A percentile compares a stretch with the other conserved stretches of the same genome.
Conservation (phyloP, 176 grass and related monocot genomes). For the Urochloa ruziziensis region DNA sequence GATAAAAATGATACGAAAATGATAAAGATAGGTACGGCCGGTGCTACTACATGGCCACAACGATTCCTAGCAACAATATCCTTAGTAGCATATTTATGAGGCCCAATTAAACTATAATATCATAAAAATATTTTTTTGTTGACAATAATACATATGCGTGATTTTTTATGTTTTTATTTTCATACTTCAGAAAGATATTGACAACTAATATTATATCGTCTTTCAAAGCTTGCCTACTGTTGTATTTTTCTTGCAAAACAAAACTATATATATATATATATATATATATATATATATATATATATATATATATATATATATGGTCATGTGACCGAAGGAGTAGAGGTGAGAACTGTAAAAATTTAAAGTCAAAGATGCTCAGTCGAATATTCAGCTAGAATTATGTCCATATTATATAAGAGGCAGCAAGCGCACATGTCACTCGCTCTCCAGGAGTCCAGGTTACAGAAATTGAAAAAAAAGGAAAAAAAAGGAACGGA, state of each 20-base stretch:
- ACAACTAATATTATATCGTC: too few species aligned
- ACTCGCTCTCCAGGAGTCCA: not conserved
- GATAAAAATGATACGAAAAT: not conserved
- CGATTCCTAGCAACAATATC: not conserved
- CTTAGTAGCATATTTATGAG: not conserved
- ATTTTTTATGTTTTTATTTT: not conserved
- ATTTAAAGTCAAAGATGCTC: not conserved
- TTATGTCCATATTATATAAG: conserved; percentile 26
- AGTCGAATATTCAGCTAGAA: not conserved
- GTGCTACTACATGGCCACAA: not conserved
- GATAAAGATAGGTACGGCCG: too few species aligned
- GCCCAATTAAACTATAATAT: not conserved
- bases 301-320: too few species aligned
- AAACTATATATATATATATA: too few species aligned
- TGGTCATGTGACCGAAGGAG: too few species aligned
- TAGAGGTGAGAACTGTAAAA: not conserved
- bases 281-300: too few species aligned
- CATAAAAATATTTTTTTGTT: not conserved
- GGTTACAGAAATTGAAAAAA: not conserved
- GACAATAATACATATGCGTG: not conserved
- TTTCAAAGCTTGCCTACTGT: too few species aligned
- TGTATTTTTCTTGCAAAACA: too few species aligned
- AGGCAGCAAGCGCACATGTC: conserved; percentile 14
- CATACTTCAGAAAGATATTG: too few species aligned
- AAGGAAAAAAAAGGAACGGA: not conserved